Evolutionary conservation across 768 basidiomycete species (phyloP), one percentile per base, ranked within the genome.

Genomic region (Asterophora lycoperdoides): DNA sequence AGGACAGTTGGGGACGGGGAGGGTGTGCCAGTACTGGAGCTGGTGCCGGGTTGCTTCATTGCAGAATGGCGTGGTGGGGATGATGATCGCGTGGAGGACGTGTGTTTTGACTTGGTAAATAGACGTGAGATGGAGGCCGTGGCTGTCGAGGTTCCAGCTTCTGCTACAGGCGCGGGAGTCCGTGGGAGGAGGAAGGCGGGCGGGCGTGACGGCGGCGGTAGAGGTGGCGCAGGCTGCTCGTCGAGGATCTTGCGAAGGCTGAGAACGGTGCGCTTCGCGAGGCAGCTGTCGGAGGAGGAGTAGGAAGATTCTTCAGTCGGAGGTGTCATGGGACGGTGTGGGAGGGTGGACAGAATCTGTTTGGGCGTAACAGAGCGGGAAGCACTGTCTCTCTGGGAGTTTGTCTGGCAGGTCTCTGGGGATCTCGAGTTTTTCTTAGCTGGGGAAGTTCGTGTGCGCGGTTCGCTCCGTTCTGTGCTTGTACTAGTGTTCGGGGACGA

Each of bases 111-210:
- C 52, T 81, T 84, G 1, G 86, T 87, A 56, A 84, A 85, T 11
- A 90, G 75, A n/a, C 84, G 75, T 18, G 86, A 88, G 41, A 91
- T 74, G 23, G 83, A 85, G 1, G 88, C 89, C 1, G 89, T 91
- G 1, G 89, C 83, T 4, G 72, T 85, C 3, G 84, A 86, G 4
- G 84, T 84, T n/a, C 78, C 74, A 4, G 77, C 72, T 18, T 73
- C 67, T 5, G 84, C 70, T 1, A 64, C 60, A 8, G 80, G 78
- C 8, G 73, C 70, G 1, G 85, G 82, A 2, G 78, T 75, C 3
- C 79, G 68, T 30, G 73, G 71, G 60, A 74, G 56, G 46, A 74
- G 56, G 48, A 74, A 69, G n/a, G 65, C 63, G 1, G 71, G 70
- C 0, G 69, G 56, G 7, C 58, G 59, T 1, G 53, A 43, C 11